Evolutionary conservation across 2,329 filamentous ascomycete species (phyloP).

Genomic region (Fusarium sp.): DNA sequence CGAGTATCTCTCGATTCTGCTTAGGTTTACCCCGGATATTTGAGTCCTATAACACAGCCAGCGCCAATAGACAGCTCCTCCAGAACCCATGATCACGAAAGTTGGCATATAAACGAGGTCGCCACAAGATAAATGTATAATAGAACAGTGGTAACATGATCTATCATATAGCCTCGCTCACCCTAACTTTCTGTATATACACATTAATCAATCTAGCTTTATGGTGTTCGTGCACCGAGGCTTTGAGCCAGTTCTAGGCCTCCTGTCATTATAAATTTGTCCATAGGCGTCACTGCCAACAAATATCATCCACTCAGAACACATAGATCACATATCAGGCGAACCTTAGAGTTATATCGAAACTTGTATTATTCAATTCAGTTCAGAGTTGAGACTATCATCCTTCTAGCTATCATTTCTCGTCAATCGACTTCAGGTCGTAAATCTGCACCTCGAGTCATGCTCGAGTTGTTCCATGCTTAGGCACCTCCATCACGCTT

Average conservation of each 20-base stretch:
- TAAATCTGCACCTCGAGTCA: not conserved
- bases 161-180: not conserved
- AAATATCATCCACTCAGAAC: not conserved
- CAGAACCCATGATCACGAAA: not conserved
- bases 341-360: not conserved
- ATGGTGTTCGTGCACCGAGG: not conserved
- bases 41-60: not conserved
- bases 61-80: not conserved
- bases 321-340: not conserved
- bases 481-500: slow-evolving; percentile 64
- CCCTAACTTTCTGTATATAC: not conserved
- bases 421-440: not conserved
- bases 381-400: not conserved
- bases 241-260: not conserved
- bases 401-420: not conserved
- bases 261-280: not conserved
- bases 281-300: not conserved
- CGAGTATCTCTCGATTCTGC: not conserved
- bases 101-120: too few relatives aligned
- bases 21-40: too few relatives aligned
- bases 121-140: not conserved
- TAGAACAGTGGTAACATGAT: not conserved
- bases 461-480: not conserved
- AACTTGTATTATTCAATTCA: not conserved
- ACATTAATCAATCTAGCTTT: not conserved